Base-by-base conservation (phyloP, 208 protist genomes). In the Angomonas deanei region DNA sequence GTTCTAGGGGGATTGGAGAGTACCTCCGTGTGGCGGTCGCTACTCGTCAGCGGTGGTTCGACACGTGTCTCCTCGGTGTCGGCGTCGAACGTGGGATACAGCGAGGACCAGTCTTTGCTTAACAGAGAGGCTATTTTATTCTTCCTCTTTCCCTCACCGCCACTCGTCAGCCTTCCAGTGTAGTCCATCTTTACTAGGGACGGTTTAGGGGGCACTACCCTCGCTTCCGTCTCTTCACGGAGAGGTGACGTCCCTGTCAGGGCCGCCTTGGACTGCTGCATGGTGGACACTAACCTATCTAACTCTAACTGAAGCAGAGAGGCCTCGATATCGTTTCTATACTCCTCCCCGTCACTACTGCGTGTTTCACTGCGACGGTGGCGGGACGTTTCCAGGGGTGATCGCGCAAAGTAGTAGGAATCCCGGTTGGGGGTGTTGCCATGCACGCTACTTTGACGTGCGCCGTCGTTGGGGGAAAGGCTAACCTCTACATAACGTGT, bases 51-150 rank as follows among this genome's bases (percentile, higher is more conserved):
- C n/a, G n/a, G n/a, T n/a, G n/a, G n/a, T n/a, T n/a, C n/a, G n/a
- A n/a, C n/a, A n/a, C n/a, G n/a, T n/a, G n/a, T n/a, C n/a, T n/a
- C n/a, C n/a, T n/a, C n/a, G n/a, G n/a, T n/a, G n/a, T n/a, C n/a
- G n/a, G n/a, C n/a, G n/a, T n/a, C n/a, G n/a, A n/a, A n/a, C n/a
- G 42, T 26, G 3, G 42, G 23, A 23, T 50, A 50, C 42, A 50
- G 23, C 3, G 42, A 8, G 17, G 42, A 19, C 42, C 42, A 50
- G 13, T 50, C 0, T 15, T 0, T 61, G 1, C 26, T 2, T 70
- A 31, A 57, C 46, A 57, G 1, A 55, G 63, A 34, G 13, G 59
- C 52, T 68, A 42, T 68, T 33, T 47, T 47, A n/a, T n/a, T n/a
- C n/a, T n/a, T n/a, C n/a, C n/a, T n/a, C n/a, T n/a, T n/a, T n/a